A percentile compares a stretch with the other conserved stretches of the same genome.
Evolutionary conservation across 768 basidiomycete species (phyloP).

Genomic region (Tulasnella sp.): DNA sequence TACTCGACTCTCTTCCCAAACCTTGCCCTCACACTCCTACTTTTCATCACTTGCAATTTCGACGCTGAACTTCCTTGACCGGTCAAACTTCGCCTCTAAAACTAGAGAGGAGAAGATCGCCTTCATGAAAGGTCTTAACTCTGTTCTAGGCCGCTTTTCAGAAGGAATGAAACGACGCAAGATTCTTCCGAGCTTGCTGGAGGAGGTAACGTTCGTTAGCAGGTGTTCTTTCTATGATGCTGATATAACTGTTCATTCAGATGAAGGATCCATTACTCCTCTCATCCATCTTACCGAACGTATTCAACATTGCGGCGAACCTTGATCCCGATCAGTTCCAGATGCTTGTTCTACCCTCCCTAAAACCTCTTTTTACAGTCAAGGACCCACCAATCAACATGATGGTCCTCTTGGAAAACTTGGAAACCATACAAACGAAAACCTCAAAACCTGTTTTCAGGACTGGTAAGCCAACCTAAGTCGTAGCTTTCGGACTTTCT

Average conservation of each 20-base stretch:
- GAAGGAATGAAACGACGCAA: slow-evolving; percentile 78
- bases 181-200: slow-evolving; percentile 80
- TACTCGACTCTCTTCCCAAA: slow-evolving; percentile 59
- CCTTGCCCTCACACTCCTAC: slow-evolving; percentile 74
- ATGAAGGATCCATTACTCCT: slow-evolving; percentile 91
- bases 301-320: slow-evolving; percentile 74
- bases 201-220: slow-evolving; percentile 69
- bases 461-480: slow-evolving; percentile 4
- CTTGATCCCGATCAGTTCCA: slow-evolving; percentile 74
- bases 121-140: slow-evolving; percentile 80
- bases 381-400: slow-evolving; percentile 97
- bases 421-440: slow-evolving; percentile 76
- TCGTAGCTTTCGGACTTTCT: background rate
- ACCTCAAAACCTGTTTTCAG: slow-evolving; percentile 68
- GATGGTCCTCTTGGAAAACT: slow-evolving; percentile 83
- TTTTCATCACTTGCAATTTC: slow-evolving; percentile 94
- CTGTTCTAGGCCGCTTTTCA: slow-evolving; percentile 73
- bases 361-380: slow-evolving; percentile 79
- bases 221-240: slow-evolving; percentile 6
- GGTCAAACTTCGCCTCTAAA: slow-evolving; percentile 89
- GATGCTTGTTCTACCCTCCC: slow-evolving; percentile 62
- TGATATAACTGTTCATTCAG: slow-evolving; percentile 26
- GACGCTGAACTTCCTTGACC: slow-evolving; percentile 89
- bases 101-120: slow-evolving; percentile 91
- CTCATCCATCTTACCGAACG: slow-evolving; percentile 91